Base-by-base conservation (phyloP, 805 yeast species). In the Metschnikowia shivogae region DNA sequence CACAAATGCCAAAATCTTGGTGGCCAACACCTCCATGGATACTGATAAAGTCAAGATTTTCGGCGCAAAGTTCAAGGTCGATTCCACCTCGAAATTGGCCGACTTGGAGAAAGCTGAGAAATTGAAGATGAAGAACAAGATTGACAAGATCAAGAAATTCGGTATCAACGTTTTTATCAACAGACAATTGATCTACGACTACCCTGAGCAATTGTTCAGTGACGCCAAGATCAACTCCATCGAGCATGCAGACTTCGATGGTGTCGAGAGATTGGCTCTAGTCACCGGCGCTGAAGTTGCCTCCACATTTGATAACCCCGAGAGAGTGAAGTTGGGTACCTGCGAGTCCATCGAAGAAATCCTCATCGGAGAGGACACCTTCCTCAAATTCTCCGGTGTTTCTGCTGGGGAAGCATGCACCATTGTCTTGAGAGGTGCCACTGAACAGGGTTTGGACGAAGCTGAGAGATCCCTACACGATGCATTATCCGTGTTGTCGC, bases 211-310 rank as follows among this genome's bases (percentile, higher is more conserved):
- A 68, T 75, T 93, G 55, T 87, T 93, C 60, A 78, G 95, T 5
- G 99, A 92, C 56, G 68, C 89, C 35, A 81, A 82, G 44, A 86
- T 93, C 58, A 90, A 88, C 66, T 82, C 97, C 19, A 89, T 93
- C 52, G 99, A 93, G 67, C 99, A 93, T 63, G 98, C 99, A 12
- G 99, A 93, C 67, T 93, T 93, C 58, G 98, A 88, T 60, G 99
- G 98, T 60, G 88, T 93, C 44, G 99, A 93, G 73, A 82, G 98
- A 63, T 78, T 93, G 55, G 96, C 99, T 2, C 74, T 92, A 34
- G 99, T 89, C 28, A 90, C 98, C 10, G 99, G 99, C 42, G 99
- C 97, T 62, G 98, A 93, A 73, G 97, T 93, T 43, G 96, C 84
- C 1, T 89, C 98, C 6, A 92, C 98, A 1, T 93, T 93, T 63